phyloP scores from a whole-genome alignment of 257 asterid species.

The Rehmannia glutinosa region DNA sequence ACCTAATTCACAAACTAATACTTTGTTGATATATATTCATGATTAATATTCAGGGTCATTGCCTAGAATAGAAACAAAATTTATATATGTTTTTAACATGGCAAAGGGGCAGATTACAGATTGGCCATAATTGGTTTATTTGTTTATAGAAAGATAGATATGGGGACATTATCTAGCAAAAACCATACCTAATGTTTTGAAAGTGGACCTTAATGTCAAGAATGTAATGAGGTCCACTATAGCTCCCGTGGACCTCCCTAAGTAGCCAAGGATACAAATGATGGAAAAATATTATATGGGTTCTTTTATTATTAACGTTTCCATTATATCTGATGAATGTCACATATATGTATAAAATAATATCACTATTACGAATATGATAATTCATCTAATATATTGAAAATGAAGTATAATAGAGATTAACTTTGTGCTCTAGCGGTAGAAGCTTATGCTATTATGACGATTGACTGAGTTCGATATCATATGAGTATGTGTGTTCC shows the following conservation, averaged over 20 bases:
- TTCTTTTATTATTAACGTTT: too few relatives aligned
- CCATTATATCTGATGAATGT: too few relatives aligned
- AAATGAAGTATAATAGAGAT: too few relatives aligned
- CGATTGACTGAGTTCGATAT: too few relatives aligned
- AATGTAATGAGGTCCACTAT: conserved; percentile 23
- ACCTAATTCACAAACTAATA: neutral
- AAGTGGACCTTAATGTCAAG: conserved; percentile 13
- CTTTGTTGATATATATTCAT: neutral
- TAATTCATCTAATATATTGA: too few relatives aligned
- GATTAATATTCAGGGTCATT: conserved; percentile 13
- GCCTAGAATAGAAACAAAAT: conserved; percentile 27
- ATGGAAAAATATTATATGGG: too few relatives aligned
- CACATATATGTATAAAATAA: too few relatives aligned
- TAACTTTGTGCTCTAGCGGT: too few relatives aligned
- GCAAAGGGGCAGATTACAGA: conserved; percentile 23
- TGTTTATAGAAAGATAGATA: conserved; percentile 13
- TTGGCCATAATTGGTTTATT: conserved; percentile 19
- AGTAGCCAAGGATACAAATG: too few relatives aligned
- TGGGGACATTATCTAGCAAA: conserved; percentile 33
- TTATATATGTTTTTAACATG: conserved; percentile 1
- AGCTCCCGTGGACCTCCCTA: conserved; percentile 24
- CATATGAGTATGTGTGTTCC: too few relatives aligned
- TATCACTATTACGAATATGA: too few relatives aligned
- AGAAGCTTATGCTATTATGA: too few relatives aligned
- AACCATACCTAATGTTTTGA: conserved; percentile 23